Base-by-base conservation (phyloP, 139 green algal species). In the Chlorella ohadii region DNA sequence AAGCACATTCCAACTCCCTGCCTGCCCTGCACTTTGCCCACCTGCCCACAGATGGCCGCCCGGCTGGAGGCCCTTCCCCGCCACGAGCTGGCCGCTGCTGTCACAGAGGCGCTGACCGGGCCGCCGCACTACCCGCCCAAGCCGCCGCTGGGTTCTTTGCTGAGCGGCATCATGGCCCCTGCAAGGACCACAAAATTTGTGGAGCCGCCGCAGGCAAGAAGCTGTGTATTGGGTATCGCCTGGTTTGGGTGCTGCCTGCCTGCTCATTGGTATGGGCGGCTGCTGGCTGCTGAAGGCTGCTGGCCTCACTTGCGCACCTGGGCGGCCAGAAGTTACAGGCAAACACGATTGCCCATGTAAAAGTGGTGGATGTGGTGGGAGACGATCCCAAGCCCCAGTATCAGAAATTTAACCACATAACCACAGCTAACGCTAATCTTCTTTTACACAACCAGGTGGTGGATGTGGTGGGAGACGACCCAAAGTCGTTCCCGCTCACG, bases 401-500 rank as follows among this genome's bases (percentile, higher is more conserved):
- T n/a, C n/a, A n/a, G n/a, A n/a, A n/a, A n/a, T n/a, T n/a, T n/a
- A n/a, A n/a, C n/a, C n/a, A n/a, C n/a, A n/a, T n/a, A n/a, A n/a
- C n/a, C n/a, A n/a, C n/a, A n/a, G n/a, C n/a, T n/a, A n/a, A n/a
- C n/a, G n/a, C n/a, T n/a, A n/a, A n/a, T n/a, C n/a, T n/a, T n/a
- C n/a, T n/a, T n/a, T n/a, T n/a, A n/a, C n/a, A n/a, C n/a, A n/a
- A n/a, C 11, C 51, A 59, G 12, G 91, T 96, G 27, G 23, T 82
- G 20, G 89, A 77, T 23, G 56, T 81, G 16, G 90, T 85, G 82
- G 91, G 88, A 0, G 92, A 91, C 20, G 57, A 77, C 17, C 92
- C 93, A 3, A 82, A 79, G 16, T 94, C 90, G 4, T 96, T 96
- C 76, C 92, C 91, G 4, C 85, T 96, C 78, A 85, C 89, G 36